Base-by-base conservation (phyloP, 2,329 filamentous ascomycete species). In the Parafenestella ontariensis region DNA sequence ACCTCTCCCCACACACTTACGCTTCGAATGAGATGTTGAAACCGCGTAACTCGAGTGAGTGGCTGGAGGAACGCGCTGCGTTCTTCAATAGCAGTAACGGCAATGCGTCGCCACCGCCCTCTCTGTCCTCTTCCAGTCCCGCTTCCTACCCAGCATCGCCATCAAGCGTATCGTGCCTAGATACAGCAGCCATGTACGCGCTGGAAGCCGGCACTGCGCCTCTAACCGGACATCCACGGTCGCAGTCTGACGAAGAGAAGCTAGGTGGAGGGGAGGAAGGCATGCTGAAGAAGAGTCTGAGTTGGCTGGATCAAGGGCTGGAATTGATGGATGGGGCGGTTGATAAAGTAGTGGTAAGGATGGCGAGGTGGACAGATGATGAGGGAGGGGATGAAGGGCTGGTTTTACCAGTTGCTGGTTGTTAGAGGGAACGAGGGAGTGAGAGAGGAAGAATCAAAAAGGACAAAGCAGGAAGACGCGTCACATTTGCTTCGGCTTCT, bases 351-450 rank as follows among this genome's bases (percentile, higher is more conserved):
- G 61, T 60, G 31, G 63, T 50, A 29, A 56, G 33, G 46, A 46
- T 72, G 43, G 59, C 53, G 40, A 54, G 54, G 62, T 74, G 59
- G 64, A 65, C 61, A 40, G 64, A 63, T 44, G 68, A 67, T 37
- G 61, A 58, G 20, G 66, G 60, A 11, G 59, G 41, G 29, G 53
- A 66, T 9, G 59, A 62, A 29, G 61, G 43, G 23, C 21, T 65
- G 54, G 24, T 70, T 52, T 51, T 71, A 46, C 65, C 65, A 3
- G 29, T 68, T 44, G 50, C 44, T 8, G 54, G 15, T 46, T 44
- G 46, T 47, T 44, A 2, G 53, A 54, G 36, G 33, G 36, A 17
- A 54, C 49, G 10, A 46, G 58, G 53, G 23, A 34, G 23, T 37
- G 28, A 20, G 41, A 52, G 18, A 33, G 6, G 11, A 29, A 50